phyloP scores from a whole-genome alignment of 2,329 filamentous ascomycete species.

The Beauveria sp. region DNA sequence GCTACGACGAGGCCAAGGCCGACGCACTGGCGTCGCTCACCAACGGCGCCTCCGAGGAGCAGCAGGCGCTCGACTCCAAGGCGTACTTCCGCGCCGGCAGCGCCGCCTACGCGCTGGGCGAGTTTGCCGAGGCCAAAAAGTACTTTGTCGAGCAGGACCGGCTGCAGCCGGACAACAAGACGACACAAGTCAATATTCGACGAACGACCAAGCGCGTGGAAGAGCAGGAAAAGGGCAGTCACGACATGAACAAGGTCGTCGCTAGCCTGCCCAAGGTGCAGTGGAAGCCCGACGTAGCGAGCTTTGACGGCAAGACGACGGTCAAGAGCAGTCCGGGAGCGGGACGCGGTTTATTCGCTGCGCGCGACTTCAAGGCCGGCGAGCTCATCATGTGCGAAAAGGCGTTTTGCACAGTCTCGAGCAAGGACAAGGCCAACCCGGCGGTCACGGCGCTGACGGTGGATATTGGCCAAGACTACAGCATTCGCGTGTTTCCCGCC shows the following conservation, averaged over 20 bases:
- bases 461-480: constrained; percentile 21
- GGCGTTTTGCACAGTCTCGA: constrained; percentile 24
- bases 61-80: constrained; percentile 22
- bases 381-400: constrained; percentile 29
- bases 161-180: constrained; percentile 19
- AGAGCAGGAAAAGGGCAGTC: constrained; percentile 18
- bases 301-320: constrained; percentile 20
- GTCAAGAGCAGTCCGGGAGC: constrained; percentile 19
- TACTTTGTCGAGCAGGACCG: constrained; percentile 19
- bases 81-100: constrained; percentile 25
- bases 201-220: constrained; percentile 17
- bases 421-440: constrained; percentile 19
- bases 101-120: constrained; percentile 23
- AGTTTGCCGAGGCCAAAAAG: constrained; percentile 17
- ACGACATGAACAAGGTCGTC: constrained; percentile 19
- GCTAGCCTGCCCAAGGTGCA: constrained; percentile 19
- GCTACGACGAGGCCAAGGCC: constrained; percentile 23
- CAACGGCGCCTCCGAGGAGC: background rate
- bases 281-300: constrained; percentile 24
- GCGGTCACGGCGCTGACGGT: constrained; percentile 25
- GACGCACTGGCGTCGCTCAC: constrained; percentile 26
- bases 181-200: constrained; percentile 15
- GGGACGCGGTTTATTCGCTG: constrained; percentile 32
- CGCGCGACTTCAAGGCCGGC: constrained; percentile 21
- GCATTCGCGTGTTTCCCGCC: constrained; percentile 23